A percentile compares a stretch with the other conserved stretches of the same genome.
These are phyloP conservation scores for Neurospora sp. DNA, from an alignment of 495 filamentous ascomycete genomes.

Conservation along the genomic window DNA sequence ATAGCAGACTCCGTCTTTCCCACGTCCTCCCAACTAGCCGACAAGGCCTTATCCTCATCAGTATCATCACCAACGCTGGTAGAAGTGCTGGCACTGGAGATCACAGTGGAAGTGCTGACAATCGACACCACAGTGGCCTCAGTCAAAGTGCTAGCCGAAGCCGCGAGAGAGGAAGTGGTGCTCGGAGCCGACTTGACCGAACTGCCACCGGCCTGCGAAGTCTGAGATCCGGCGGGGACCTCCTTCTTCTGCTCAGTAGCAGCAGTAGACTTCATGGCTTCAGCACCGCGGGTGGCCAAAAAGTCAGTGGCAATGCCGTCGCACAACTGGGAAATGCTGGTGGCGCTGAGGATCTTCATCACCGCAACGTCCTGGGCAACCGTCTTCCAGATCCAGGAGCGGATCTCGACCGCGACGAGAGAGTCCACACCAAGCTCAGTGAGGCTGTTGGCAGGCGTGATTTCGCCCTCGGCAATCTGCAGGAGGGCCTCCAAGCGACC, in stretches of 20 bases:
- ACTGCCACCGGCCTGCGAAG: not conserved
- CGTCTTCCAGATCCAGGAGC: constrained; percentile 35
- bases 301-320: constrained; percentile 3
- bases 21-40: not conserved
- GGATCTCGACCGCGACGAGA: constrained; percentile 38
- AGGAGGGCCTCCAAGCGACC: constrained; percentile 20
- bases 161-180: not conserved
- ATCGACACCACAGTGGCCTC: not conserved
- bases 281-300: not conserved
- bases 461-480: constrained; percentile 16
- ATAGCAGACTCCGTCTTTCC: not conserved
- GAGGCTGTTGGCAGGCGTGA: constrained; percentile 18
- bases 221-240: not conserved
- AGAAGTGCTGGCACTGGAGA: not conserved
- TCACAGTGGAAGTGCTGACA: not conserved
- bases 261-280: not conserved
- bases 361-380: constrained; percentile 37
- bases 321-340: constrained; percentile 24
- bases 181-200: not conserved
- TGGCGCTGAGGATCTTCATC: constrained; percentile 38
- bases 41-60: not conserved
- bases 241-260: not conserved
- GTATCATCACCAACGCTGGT: not conserved
- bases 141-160: not conserved
- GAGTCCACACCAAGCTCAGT: constrained; percentile 35